Base-by-base conservation (phyloP, 768 basidiomycete species). In the Suillus hirtellus region DNA sequence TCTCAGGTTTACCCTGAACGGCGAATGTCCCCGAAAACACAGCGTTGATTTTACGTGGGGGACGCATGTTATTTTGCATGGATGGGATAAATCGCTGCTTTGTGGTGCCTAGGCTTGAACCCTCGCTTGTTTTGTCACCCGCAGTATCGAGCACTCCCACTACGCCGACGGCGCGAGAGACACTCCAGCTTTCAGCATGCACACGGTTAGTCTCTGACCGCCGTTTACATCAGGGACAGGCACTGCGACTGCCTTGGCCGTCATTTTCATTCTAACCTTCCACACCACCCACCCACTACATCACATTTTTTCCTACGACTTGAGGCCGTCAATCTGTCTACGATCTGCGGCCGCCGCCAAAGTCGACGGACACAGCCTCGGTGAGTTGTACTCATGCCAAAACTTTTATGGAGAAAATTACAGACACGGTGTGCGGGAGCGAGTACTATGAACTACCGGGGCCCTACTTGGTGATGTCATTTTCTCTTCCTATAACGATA, bases 1-100 rank as follows among this genome's bases (percentile, higher is more conserved):
- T 63, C 43, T 52, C 59, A 86, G 66, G 92, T 31, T 31, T 31
- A 93, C 1, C 86, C 94, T 5, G 84, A 88, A 34, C 56, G 56
- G 40, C 40, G 10, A 27, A 43, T 11, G 17, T 58, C 21, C 40
- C 56, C 38, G 56, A 24, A 42, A 58, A 12, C 38, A 42, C 17
- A 38, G 2, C 5, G 24, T 58, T 5, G 15, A 40, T 27, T 17
- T 42, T 40, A 58, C 56, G 56, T 58, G n/a, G 38, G 40, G 24
- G 17, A 42, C 54, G 24, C 40, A 19, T 58, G 35, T 24, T 14
- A 38, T 38, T 15, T 37, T 37, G 4, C 37, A 37, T n/a, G 12
- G n/a, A 11, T 21, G 6, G 21, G 21, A 27, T 56, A 27, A 24
- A 11, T 27, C 17, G 38, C 10, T 27, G 24, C 17, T 42, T 42